Conservation (phyloP, 2,329 filamentous ascomycete species). For the Incumbomyces delicatus region DNA sequence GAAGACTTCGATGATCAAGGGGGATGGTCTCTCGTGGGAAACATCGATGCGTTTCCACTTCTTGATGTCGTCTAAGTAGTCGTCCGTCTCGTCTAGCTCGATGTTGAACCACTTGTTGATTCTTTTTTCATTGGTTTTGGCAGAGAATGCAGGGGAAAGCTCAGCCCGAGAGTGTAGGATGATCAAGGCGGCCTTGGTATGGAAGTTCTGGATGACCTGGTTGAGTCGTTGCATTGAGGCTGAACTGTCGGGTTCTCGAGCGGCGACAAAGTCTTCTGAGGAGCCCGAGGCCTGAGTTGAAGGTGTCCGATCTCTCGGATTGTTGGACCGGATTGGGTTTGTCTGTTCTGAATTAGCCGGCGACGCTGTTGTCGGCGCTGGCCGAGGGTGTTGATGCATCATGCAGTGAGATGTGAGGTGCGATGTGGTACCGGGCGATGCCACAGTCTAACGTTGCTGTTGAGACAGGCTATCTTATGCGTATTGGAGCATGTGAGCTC, state of each 20-base stretch:
- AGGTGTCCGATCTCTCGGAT: conserved; percentile 56
- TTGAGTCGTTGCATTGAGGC: conserved; percentile 72
- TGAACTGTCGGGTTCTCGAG: conserved; percentile 42
- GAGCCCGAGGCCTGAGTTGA: conserved; percentile 44
- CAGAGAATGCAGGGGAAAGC: conserved; percentile 49
- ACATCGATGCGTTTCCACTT: conserved; percentile 75
- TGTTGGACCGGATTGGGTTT: conserved; percentile 57
- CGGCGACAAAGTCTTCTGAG: conserved; percentile 37
- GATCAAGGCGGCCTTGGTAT: conserved; percentile 74
- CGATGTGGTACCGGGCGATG: no score
- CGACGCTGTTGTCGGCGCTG: conserved; percentile 61
- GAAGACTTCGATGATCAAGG: conserved; percentile 83
- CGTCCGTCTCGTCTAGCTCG: conserved; percentile 84
- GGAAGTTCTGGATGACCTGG: conserved; percentile 95
- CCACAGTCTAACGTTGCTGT: no score
- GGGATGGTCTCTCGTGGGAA: conserved; percentile 65
- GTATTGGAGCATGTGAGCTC: conserved; percentile 12
- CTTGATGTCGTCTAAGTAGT: conserved; percentile 69
- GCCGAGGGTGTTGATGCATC: conserved; percentile 88
- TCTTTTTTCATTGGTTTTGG: conserved; percentile 50
- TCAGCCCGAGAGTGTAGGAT: conserved; percentile 73
- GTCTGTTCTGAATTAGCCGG: conserved; percentile 63
- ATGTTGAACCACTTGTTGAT: conserved; percentile 93
- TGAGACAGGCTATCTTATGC: not conserved
- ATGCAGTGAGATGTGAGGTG: conserved; percentile 17